These are phyloP conservation scores for Xerocomellus intermedius DNA, from an alignment of 768 basidiomycete species.

Conservation along the genomic window DNA sequence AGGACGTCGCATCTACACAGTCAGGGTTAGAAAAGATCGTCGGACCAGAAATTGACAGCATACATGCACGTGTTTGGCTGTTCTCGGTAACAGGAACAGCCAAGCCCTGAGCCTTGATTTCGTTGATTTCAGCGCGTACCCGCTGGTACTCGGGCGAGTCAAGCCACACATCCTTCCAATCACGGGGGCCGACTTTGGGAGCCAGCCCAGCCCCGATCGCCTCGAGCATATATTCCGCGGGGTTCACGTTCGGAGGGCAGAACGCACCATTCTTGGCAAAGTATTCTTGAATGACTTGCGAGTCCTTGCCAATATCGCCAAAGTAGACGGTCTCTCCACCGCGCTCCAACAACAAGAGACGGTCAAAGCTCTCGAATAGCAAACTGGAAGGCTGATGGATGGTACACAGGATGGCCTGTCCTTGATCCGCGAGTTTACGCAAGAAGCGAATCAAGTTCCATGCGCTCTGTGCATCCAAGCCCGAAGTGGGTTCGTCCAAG, in stretches of 20 bases:
- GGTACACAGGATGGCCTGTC: conserved; percentile 88
- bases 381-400: conserved; percentile 88
- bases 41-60: conserved; percentile 9
- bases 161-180: conserved; percentile 87
- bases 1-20: conserved; percentile 64
- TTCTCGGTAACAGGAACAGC: conserved; percentile 41
- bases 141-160: conserved; percentile 59
- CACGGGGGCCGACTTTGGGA: conserved; percentile 68
- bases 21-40: not conserved
- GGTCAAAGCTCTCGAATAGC: conserved; percentile 85
- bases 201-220: conserved; percentile 85
- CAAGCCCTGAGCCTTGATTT: conserved; percentile 48
- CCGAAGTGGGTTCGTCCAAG: conserved; percentile 50
- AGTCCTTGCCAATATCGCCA: conserved; percentile 80
- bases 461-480: conserved; percentile 64
- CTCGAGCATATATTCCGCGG: conserved; percentile 76
- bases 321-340: conserved; percentile 95
- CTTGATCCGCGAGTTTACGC: conserved; percentile 77
- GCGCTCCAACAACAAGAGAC: conserved; percentile 61
- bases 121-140: conserved; percentile 43
- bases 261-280: conserved; percentile 68
- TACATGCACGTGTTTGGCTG: conserved; percentile 47
- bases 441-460: conserved; percentile 84
- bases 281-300: conserved; percentile 66
- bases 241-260: conserved; percentile 78